A percentile compares a stretch with the other conserved stretches of the same genome.
These are phyloP conservation scores for Deinandra increscens DNA, from an alignment of 129 eudicot species.

Conservation along the genomic window DNA sequence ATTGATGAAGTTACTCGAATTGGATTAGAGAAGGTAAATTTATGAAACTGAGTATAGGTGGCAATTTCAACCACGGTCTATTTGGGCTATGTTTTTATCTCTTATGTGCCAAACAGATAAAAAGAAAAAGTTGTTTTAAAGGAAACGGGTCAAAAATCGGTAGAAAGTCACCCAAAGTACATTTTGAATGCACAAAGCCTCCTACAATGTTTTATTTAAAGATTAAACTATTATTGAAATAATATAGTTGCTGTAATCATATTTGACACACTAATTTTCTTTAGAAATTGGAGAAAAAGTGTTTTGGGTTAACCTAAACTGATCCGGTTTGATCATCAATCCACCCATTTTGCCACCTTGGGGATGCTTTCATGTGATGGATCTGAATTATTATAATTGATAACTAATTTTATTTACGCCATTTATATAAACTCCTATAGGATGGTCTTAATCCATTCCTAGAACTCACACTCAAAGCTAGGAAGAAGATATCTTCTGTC, in stretches of 20 bases:
- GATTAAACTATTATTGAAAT: background rate
- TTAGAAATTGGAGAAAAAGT: background rate
- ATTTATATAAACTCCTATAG: conserved; percentile 28
- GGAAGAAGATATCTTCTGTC: conserved; percentile 82
- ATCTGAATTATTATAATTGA: background rate
- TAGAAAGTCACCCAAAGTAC: background rate
- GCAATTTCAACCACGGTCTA: background rate
- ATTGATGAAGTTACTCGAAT: conserved; percentile 54
- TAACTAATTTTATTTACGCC: background rate
- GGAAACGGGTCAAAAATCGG: background rate
- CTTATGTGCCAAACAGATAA: background rate
- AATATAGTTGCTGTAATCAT: background rate
- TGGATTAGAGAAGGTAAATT: conserved; percentile 69
- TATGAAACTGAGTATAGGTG: background rate
- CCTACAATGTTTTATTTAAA: background rate
- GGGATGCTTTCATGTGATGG: conserved; percentile 2
- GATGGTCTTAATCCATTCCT: conserved; percentile 86
- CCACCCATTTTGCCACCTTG: background rate
- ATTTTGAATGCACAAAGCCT: background rate
- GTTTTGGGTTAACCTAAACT: background rate
- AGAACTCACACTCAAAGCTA: conserved; percentile 74
- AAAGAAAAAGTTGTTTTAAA: background rate
- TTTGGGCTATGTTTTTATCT: background rate
- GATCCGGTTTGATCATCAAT: background rate
- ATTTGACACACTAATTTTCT: background rate